phyloP scores from a whole-genome alignment of 2,329 filamentous ascomycete genomes.

The Pseudopithomyces maydicus region DNA sequence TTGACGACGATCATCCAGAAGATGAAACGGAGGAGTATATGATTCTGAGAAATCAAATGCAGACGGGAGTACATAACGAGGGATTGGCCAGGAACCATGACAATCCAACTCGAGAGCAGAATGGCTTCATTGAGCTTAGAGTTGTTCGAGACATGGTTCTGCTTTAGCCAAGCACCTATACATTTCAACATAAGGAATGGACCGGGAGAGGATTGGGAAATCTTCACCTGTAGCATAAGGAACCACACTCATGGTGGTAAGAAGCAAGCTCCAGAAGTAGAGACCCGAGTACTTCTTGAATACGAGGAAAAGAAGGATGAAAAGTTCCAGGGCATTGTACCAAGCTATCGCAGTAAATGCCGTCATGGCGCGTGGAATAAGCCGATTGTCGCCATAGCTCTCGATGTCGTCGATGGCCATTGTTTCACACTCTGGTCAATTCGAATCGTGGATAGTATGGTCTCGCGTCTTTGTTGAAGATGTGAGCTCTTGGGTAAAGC shows the following conservation, averaged over 20 bases:
- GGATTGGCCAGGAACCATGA: conserved; percentile 64
- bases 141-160: not conserved
- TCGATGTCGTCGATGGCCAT: not conserved
- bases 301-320: conserved; percentile 48
- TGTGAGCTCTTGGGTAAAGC: not conserved
- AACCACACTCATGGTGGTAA: conserved; percentile 14
- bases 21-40: conserved; percentile 45
- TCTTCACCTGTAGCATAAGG: conserved; percentile 10
- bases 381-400: not conserved
- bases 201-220: not conserved
- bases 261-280: conserved; percentile 53
- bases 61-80: conserved; percentile 66
- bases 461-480: not conserved
- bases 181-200: not conserved
- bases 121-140: not conserved
- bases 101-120: conserved; percentile 50
- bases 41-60: conserved; percentile 56
- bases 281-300: conserved; percentile 50
- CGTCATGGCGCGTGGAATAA: conserved; percentile 1
- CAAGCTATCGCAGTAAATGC: conserved; percentile 22
- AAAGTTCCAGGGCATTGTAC: conserved; percentile 45
- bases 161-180: conserved; percentile 10
- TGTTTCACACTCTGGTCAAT: not conserved
- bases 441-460: not conserved
- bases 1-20: conserved; percentile 59